Evolutionary conservation across 768 basidiomycete species (phyloP), one percentile per base, ranked within the genome.

Genomic region (Clathrus columnatus): DNA sequence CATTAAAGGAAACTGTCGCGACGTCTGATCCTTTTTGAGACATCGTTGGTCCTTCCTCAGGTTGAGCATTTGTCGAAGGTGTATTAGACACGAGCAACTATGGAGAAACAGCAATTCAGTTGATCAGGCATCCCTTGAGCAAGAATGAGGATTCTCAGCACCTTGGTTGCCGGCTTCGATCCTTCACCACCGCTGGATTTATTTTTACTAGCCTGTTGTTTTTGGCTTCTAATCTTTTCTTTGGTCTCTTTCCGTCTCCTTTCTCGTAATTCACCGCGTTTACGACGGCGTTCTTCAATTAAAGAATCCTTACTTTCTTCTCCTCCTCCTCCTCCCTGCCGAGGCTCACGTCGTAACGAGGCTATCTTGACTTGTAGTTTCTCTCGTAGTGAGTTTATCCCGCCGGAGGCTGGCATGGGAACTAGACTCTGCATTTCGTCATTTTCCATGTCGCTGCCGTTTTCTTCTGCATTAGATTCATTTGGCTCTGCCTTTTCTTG

Each of bases 181-280:
- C 72, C 72, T 54, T 67, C 68, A 51, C 59, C 56, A 54, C 71
- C 68, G 32, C 64, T 64, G 65, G 79, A 72, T 59, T 68, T 72
- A 47, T 74, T 76, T 64, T 78, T 80, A 20, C 71, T 72, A 70
- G 72, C 75, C 50, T 67, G 64, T 64, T 85, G 87, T 57, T 81
- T 74, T 65, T 87, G 84, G 16, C 73, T 75, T 61, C 74, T 70
- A 57, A 83, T 87, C 70, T 89, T 87, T 70, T 93, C 92, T 65
- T 78, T 86, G 7, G 88, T 89, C 72, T 89, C 87, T 64, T 86
- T 88, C 64, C 93, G 71, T 61, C 95, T 73, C 56, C 83, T 79
- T 69, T 97, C 94, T 20, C 93, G 77, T 76, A 96, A 75, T 29
- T 84, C 81, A 0, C 85, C 93, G 4, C 91, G 74, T 63, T 89